phyloP scores from a whole-genome alignment of 2,329 filamentous ascomycete genomes.

The Aspergillus flavus region DNA sequence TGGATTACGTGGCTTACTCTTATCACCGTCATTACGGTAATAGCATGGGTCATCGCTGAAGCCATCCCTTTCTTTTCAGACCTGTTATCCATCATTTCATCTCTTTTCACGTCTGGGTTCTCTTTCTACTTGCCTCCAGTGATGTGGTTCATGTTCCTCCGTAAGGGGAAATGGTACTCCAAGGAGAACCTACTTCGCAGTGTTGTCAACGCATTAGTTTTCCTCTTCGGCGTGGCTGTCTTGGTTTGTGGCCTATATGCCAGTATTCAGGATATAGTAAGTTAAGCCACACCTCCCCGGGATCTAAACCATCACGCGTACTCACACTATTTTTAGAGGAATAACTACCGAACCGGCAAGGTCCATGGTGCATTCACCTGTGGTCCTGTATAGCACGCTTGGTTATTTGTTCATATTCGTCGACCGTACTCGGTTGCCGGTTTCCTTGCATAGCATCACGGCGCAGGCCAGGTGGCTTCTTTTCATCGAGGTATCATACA shows the following conservation, averaged over 20 bases:
- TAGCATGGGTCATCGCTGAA: neutral
- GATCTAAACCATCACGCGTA: neutral
- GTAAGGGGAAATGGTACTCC: constrained; percentile 21
- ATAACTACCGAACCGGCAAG: neutral
- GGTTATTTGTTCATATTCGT: neutral
- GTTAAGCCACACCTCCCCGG: neutral
- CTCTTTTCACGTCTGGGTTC: constrained; percentile 82
- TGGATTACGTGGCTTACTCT: neutral
- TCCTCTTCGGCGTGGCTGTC: neutral
- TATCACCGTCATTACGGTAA: neutral
- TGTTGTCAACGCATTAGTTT: neutral
- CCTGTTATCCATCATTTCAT: constrained; percentile 34
- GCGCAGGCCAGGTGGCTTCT: neutral
- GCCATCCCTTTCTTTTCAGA: neutral
- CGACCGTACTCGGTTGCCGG: neutral
- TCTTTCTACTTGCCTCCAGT: constrained; percentile 70
- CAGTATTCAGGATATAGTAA: neutral
- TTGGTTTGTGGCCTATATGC: neutral
- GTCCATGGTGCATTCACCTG: neutral
- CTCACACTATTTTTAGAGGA: neutral
- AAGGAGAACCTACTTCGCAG: constrained; percentile 39
- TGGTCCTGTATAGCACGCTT: neutral
- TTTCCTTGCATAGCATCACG: neutral
- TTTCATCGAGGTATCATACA: neutral
- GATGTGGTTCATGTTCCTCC: constrained; percentile 28